A percentile compares a stretch with the other conserved stretches of the same genome.
Conservation (phyloP, 129 eudicot species). For the Oenanthe sinensis region DNA sequence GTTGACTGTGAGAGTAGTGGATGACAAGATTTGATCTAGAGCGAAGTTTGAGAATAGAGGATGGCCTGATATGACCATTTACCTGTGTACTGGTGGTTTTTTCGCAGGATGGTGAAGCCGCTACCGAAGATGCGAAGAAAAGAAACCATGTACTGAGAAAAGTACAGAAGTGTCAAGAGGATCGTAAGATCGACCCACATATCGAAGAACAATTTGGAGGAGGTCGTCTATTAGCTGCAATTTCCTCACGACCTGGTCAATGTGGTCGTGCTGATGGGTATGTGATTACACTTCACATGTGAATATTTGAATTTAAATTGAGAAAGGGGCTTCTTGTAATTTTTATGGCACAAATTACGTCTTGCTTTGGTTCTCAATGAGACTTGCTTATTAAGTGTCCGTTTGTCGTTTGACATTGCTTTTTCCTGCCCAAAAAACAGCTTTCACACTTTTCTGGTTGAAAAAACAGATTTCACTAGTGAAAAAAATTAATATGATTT, state of each 20-base stretch:
- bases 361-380: too few species aligned
- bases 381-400: too few species aligned
- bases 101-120: neutral
- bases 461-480: too few species aligned
- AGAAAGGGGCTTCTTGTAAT: too few species aligned
- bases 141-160: constrained; percentile 30
- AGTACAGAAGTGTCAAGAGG: constrained; percentile 25
- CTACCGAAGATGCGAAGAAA: constrained; percentile 25
- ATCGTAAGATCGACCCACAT: constrained; percentile 26
- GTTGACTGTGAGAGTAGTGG: neutral
- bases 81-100: neutral
- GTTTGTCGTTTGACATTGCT: too few species aligned
- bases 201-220: constrained; percentile 32
- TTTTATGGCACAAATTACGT: too few species aligned
- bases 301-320: neutral
- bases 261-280: constrained; percentile 38
- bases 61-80: neutral
- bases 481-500: too few species aligned
- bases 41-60: neutral
- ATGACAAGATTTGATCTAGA: neutral
- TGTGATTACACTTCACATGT: neutral
- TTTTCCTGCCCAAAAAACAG: too few species aligned
- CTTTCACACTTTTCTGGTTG: too few species aligned
- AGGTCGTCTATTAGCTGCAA: constrained; percentile 26
- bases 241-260: constrained; percentile 34